A percentile compares a stretch with the other conserved stretches of the same genome.
Conservation (phyloP, 75 land plant genomes). For the Selaginella tamariscina region DNA sequence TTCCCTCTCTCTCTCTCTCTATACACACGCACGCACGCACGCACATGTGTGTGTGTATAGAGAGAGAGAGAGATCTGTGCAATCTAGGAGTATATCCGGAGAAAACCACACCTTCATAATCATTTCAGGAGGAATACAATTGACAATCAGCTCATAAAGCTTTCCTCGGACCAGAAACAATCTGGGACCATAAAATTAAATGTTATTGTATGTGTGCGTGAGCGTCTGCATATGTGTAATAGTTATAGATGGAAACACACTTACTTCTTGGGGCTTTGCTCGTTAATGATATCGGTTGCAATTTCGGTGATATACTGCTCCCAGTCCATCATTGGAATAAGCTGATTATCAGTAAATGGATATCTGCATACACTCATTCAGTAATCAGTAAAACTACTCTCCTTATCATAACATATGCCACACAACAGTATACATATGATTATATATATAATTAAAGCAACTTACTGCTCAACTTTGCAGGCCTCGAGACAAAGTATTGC, state of each 20-base stretch:
- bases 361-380: constrained; percentile 36
- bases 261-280: constrained; percentile 96
- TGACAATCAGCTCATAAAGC: constrained; percentile 80
- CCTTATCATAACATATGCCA: background rate
- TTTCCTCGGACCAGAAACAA: constrained; percentile 77
- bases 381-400: background rate
- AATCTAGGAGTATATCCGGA: too few species aligned
- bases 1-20: too few species aligned
- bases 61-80: too few species aligned
- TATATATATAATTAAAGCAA: background rate
- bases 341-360: constrained; percentile 70
- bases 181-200: constrained; percentile 28
- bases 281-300: constrained; percentile 81
- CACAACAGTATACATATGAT: background rate
- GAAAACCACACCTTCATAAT: constrained; percentile 59
- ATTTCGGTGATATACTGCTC: constrained; percentile 85
- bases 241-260: background rate
- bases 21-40: too few species aligned
- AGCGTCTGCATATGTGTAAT: background rate
- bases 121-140: constrained; percentile 95
- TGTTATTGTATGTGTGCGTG: background rate
- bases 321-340: constrained; percentile 79
- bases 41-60: too few species aligned
- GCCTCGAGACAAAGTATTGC: constrained; percentile 86
- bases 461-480: constrained; percentile 90